Percentiles rank a stretch among this genome's conserved stretches.
Conservation (phyloP, 495 filamentous ascomycete species). For the Tetracladium setigerum region DNA sequence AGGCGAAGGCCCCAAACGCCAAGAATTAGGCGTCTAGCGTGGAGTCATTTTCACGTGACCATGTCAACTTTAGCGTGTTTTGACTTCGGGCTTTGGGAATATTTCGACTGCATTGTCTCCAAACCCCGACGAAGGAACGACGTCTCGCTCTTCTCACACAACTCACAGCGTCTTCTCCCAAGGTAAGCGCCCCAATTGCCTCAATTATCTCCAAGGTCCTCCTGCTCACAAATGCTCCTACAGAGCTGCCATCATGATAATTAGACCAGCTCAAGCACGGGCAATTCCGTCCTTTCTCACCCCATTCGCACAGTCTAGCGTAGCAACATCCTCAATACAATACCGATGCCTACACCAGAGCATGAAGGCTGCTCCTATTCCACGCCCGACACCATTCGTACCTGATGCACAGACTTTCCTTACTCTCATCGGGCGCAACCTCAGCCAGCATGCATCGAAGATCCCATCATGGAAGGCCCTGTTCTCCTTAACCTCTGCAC, state of each 20-base stretch:
- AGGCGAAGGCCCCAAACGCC: too few species aligned
- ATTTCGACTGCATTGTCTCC: too few species aligned
- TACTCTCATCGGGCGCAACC: constrained; percentile 79
- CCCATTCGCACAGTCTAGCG: constrained; percentile 13
- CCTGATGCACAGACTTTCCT: constrained; percentile 87
- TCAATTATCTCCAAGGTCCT: too few species aligned
- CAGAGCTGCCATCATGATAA: constrained; percentile 11
- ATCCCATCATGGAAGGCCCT: constrained; percentile 84
- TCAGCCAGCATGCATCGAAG: constrained; percentile 71
- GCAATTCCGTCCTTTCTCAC: constrained; percentile 20
- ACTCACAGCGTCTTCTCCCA: too few species aligned
- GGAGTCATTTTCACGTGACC: too few species aligned
- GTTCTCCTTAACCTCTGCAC: constrained; percentile 66
- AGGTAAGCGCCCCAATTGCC: too few species aligned
- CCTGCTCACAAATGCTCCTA: background rate
- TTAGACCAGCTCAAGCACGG: constrained; percentile 12
- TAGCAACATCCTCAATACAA: background rate
- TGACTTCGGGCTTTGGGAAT: too few species aligned
- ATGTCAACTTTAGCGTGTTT: too few species aligned
- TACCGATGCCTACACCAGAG: constrained; percentile 16
- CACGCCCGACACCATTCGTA: constrained; percentile 71
- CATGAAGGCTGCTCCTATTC: constrained; percentile 42
- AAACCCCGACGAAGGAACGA: too few species aligned
- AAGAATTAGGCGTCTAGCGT: too few species aligned
- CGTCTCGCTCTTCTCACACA: too few species aligned